phyloP scores from a whole-genome alignment of 305 asterid species.

The Plantago coronopus region DNA sequence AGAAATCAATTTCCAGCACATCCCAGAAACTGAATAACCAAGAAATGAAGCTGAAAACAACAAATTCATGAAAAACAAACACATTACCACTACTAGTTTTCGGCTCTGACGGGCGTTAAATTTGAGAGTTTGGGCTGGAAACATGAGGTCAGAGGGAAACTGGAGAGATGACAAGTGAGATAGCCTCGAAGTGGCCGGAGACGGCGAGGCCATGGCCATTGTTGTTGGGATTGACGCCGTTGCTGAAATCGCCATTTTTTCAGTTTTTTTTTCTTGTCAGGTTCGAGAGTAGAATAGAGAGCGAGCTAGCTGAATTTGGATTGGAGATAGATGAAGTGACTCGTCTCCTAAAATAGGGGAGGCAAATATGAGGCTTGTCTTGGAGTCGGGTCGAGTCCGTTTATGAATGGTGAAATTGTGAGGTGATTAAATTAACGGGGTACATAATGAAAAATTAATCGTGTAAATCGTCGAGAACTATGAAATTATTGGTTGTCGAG shows the following conservation, averaged over 20 bases:
- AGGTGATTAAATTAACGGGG: no score
- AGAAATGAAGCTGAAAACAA: no score
- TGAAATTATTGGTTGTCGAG: no score
- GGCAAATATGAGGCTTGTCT: no score
- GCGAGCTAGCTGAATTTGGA: not conserved
- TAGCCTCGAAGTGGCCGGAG: conserved; percentile 29
- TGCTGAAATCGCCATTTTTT: conserved; percentile 57
- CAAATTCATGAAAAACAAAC: not conserved
- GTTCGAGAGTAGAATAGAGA: not conserved
- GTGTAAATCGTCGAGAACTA: no score
- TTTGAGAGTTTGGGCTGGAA: conserved; percentile 33
- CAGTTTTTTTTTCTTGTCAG: not conserved
- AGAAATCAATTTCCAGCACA: not conserved
- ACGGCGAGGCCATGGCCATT: conserved; percentile 27
- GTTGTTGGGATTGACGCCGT: conserved; percentile 32
- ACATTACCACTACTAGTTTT: conserved; percentile 47
- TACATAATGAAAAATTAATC: no score
- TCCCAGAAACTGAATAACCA: no score
- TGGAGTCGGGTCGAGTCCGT: no score
- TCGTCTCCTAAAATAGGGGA: no score
- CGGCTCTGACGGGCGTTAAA: conserved; percentile 29
- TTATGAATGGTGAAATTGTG: no score
- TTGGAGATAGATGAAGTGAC: not conserved
- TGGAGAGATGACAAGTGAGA: conserved; percentile 51
- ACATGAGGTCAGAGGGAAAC: conserved; percentile 38